Evolutionary conservation across 306 rosid species (phyloP).

Genomic region (Cucurbita maxima): DNA sequence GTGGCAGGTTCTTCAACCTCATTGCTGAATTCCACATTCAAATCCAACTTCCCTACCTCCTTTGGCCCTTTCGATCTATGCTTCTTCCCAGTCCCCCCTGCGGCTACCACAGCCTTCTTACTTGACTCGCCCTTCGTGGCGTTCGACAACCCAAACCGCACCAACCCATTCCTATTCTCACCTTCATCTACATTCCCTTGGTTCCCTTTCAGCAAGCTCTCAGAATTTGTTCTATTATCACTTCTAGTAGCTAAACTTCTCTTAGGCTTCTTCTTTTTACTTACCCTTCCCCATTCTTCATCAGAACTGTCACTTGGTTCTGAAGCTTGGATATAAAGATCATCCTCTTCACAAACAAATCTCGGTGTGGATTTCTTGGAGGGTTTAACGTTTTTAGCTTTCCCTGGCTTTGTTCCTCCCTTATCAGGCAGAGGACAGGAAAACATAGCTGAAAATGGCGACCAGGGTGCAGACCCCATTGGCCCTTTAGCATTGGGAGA

Average conservation of each 20-base stretch:
- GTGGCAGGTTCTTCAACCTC: slow-evolving; percentile 64
- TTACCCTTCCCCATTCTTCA: slow-evolving; percentile 23
- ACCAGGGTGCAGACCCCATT: slow-evolving; percentile 34
- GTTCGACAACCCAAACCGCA: slow-evolving; percentile 1
- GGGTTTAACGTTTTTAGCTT: background rate
- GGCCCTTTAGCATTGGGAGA: slow-evolving; percentile 24
- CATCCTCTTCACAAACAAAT: slow-evolving; percentile 31
- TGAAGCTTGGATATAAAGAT: slow-evolving; percentile 25
- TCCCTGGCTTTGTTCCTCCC: background rate
- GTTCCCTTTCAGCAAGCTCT: slow-evolving; percentile 29
- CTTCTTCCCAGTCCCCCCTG: slow-evolving; percentile 23
- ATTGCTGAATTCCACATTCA: slow-evolving; percentile 92
- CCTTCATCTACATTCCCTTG: slow-evolving; percentile 18
- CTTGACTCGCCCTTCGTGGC: slow-evolving; percentile 27
- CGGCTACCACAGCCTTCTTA: slow-evolving; percentile 15
- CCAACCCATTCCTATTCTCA: slow-evolving; percentile 11
- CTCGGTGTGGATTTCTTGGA: slow-evolving; percentile 17
- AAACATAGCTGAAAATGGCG: slow-evolving; percentile 62
- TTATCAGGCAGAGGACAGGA: slow-evolving; percentile 33
- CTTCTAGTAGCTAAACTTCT: slow-evolving; percentile 8
- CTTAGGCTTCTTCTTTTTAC: slow-evolving; percentile 17
- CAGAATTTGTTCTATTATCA: slow-evolving; percentile 14
- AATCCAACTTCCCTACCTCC: slow-evolving; percentile 69
- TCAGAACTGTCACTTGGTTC: slow-evolving; percentile 49
- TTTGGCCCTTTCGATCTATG: slow-evolving; percentile 34